Evolutionary conservation across 2,329 filamentous ascomycete genomes (phyloP).

Genomic region (Trichophyton mentagrophytes): DNA sequence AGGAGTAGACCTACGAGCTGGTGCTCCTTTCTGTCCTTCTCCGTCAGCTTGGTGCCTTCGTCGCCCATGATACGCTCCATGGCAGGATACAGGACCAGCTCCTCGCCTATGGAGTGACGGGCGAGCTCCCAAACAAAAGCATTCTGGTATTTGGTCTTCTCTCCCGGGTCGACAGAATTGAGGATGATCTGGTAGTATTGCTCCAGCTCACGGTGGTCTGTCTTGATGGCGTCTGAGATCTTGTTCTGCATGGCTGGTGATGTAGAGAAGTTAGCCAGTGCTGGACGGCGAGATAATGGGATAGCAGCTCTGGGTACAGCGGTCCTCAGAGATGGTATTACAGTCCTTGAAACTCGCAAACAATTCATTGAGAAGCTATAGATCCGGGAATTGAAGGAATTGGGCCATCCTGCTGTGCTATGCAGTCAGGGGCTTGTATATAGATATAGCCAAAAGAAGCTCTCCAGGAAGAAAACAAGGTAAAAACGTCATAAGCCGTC

Average conservation of each 20-base stretch:
- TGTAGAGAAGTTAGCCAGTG: background rate
- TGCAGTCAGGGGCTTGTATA: background rate
- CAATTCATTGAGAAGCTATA: background rate
- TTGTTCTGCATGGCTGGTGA: conserved; percentile 6
- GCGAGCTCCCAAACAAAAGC: conserved; percentile 40
- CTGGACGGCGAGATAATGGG: background rate
- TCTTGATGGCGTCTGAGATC: conserved; percentile 25
- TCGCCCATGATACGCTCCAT: conserved; percentile 36
- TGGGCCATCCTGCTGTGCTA: background rate
- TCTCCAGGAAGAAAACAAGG: background rate
- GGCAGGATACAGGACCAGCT: conserved; percentile 41
- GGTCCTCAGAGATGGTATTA: background rate
- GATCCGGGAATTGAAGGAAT: background rate
- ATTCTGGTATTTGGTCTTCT: conserved; percentile 35
- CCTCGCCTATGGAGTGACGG: conserved; percentile 38
- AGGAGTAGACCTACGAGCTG: conserved; percentile 24
- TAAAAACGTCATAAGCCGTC: background rate
- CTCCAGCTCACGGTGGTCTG: conserved; percentile 30
- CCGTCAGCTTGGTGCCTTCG: conserved; percentile 32
- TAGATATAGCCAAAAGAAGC: background rate
- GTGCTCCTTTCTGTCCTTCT: conserved; percentile 39
- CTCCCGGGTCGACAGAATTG: conserved; percentile 26
- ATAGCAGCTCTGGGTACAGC: background rate
- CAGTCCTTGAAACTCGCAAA: background rate
- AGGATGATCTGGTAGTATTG: conserved; percentile 32